phyloP scores from a whole-genome alignment of 2,329 filamentous ascomycete genomes.

The Penicillium sp. region DNA sequence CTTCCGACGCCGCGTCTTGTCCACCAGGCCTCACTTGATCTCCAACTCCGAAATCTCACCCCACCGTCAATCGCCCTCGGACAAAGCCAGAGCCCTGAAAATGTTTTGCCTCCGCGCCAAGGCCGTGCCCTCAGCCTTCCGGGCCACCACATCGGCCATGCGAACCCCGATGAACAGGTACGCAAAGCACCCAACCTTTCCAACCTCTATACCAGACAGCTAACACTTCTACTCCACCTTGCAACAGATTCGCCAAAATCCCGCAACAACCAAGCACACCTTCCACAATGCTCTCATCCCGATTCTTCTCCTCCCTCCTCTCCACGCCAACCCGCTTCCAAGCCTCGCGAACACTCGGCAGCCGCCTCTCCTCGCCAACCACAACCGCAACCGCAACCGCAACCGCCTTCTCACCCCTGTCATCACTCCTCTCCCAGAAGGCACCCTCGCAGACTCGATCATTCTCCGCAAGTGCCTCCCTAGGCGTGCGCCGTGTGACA shows the following conservation, averaged over 20 bases:
- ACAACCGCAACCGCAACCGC: slow-evolving; percentile 5
- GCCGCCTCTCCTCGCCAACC: slow-evolving; percentile 13
- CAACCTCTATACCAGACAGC: slow-evolving; percentile 2
- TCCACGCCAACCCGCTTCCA: slow-evolving; percentile 19
- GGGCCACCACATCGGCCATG: slow-evolving; percentile 19
- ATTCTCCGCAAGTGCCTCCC: slow-evolving; percentile 39
- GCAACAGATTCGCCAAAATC: slow-evolving; percentile 15
- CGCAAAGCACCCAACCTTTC: slow-evolving; percentile 4
- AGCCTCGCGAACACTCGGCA: slow-evolving; percentile 24
- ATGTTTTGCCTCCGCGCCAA: slow-evolving; percentile 32
- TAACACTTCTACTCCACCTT: slow-evolving; percentile 2
- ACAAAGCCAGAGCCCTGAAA: slow-evolving; percentile 4
- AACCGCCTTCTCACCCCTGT: slow-evolving; percentile 11
- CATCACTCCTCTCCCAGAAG: slow-evolving; percentile 19
- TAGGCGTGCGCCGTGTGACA: slow-evolving; percentile 44
- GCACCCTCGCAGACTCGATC: slow-evolving; percentile 28
- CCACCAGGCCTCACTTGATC: slow-evolving; percentile 8
- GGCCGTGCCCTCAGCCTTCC: slow-evolving; percentile 24
- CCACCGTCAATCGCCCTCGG: background rate
- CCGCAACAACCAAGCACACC: slow-evolving; percentile 20
- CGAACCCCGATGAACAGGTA: slow-evolving; percentile 20
- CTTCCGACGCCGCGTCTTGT: slow-evolving; percentile 17
- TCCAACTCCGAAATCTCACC: background rate
- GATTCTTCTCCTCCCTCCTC: slow-evolving; percentile 35
- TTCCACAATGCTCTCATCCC: slow-evolving; percentile 29